phyloP scores from a whole-genome alignment of 768 basidiomycete genomes.

The Pseudohyphozyma bogoriensis region DNA sequence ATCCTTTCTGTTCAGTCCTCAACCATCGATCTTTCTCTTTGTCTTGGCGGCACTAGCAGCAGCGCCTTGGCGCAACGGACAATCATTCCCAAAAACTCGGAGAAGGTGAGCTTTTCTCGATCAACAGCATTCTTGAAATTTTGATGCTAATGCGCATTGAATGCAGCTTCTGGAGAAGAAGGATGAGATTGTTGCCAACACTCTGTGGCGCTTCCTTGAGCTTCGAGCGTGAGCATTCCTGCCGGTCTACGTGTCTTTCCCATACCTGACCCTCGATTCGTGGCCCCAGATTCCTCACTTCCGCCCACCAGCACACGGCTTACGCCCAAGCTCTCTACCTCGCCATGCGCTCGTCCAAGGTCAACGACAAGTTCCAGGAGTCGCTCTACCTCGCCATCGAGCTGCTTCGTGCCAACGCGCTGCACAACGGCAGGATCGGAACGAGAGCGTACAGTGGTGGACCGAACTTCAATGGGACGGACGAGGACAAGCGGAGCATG shows the following conservation, averaged over 20 bases:
- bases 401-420: slow-evolving; percentile 87
- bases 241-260: background rate
- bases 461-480: slow-evolving; percentile 41
- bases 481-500: slow-evolving; percentile 59
- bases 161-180: slow-evolving; percentile 72
- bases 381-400: slow-evolving; percentile 89
- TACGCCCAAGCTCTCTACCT: slow-evolving; percentile 84
- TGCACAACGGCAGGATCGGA: slow-evolving; percentile 48
- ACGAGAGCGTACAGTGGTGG: slow-evolving; percentile 23
- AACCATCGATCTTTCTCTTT: slow-evolving; percentile 91
- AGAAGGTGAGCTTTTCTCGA: slow-evolving; percentile 24
- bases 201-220: slow-evolving; percentile 96
- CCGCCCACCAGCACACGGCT: slow-evolving; percentile 77
- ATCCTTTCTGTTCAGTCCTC: slow-evolving; percentile 62
- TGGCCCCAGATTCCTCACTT: slow-evolving; percentile 66
- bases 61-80: slow-evolving; percentile 75
- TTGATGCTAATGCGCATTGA: slow-evolving; percentile 35
- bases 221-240: slow-evolving; percentile 62
- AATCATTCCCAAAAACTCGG: slow-evolving; percentile 43
- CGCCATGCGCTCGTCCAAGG: slow-evolving; percentile 61
- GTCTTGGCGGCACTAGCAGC: slow-evolving; percentile 76
- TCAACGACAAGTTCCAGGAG: slow-evolving; percentile 99
- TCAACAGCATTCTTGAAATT: slow-evolving; percentile 30
- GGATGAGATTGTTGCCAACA: slow-evolving; percentile 95
- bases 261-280: background rate